Evolutionary conservation across 78 protist species (phyloP), one percentile per base, ranked within the genome.

Genomic region (Dictyostelium brefeldianum): DNA sequence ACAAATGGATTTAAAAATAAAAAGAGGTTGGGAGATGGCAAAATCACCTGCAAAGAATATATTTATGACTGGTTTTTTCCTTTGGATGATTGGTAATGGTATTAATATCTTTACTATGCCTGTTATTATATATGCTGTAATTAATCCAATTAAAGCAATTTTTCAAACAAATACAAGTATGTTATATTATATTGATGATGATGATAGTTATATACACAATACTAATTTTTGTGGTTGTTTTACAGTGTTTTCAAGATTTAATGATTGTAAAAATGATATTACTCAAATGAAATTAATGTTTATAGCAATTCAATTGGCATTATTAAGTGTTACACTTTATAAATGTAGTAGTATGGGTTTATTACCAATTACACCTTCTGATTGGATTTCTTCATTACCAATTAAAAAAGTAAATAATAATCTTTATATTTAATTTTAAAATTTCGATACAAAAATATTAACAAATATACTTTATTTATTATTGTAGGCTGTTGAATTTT

Each of bases 41-140:
- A 90, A 90, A 54, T 81, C 95, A 80, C 95, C 95, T 22, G 89
- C 89, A 5, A 82, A 82, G 36, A 62, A 67, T 65, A 90, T 90
- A 67, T 80, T 90, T 31, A 90, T 90, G 95, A 90, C 87, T n/a
- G 83, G 82, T 43, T 90, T 90, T 46, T 57, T 90, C 25, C 50
- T 82, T 46, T 90, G 95, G 95, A 90, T 90, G 95, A 80, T 81
- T 70, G 95, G 95, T 47, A 90, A 75, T 82, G 89, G 90, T 67
- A 82, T 90, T 27, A 81, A 80, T 77, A 90, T 90, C 48, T 90
- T 90, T 25, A 80, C 89, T 12, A 90, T 90, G 84, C 89, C 89
- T 10, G 78, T 80, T 27, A 80, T 82, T 64, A 90, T 90, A 27
- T 90, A 90, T 54, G 77, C 89, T 50, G 89, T 90, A 25, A 90